A percentile compares a stretch with the other conserved stretches of the same genome.
These are phyloP conservation scores for Mortierella sp. DNA, from an alignment of 371 early-diverging fungal species.

Conservation along the genomic window DNA sequence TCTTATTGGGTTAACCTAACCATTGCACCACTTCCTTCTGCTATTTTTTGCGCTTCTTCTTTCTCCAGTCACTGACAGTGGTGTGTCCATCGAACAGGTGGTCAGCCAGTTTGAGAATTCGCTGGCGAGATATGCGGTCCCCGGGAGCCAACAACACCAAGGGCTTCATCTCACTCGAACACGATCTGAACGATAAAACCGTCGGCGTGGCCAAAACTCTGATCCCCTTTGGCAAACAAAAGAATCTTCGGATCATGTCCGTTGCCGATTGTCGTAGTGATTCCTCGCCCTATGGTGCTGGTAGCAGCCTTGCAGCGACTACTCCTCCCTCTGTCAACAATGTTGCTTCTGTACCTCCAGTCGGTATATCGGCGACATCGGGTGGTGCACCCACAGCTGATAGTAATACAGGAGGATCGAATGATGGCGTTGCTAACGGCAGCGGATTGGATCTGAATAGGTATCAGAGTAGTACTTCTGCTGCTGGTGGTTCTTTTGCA, in stretches of 20 bases:
- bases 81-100: neutral
- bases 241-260: slow-evolving; percentile 23
- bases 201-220: slow-evolving; percentile 23
- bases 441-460: too few species aligned
- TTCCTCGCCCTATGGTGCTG: slow-evolving; percentile 14
- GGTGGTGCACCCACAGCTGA: too few species aligned
- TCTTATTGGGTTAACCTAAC: neutral
- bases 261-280: slow-evolving; percentile 38
- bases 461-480: too few species aligned
- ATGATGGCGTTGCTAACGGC: too few species aligned
- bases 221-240: slow-evolving; percentile 21
- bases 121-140: neutral
- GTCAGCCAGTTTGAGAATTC: slow-evolving; percentile 5
- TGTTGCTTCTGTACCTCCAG: too few species aligned
- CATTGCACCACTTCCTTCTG: neutral
- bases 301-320: neutral
- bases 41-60: neutral
- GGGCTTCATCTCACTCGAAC: slow-evolving; percentile 52
- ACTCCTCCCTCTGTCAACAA: neutral
- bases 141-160: neutral
- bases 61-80: slow-evolving; percentile 18
- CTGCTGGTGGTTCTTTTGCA: too few species aligned
- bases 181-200: slow-evolving; percentile 29
- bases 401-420: too few species aligned
- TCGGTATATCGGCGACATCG: too few species aligned